These are phyloP conservation scores for Trichoderma harzianum DNA, from an alignment of 2,329 filamentous ascomycete genomes.

Conservation along the genomic window DNA sequence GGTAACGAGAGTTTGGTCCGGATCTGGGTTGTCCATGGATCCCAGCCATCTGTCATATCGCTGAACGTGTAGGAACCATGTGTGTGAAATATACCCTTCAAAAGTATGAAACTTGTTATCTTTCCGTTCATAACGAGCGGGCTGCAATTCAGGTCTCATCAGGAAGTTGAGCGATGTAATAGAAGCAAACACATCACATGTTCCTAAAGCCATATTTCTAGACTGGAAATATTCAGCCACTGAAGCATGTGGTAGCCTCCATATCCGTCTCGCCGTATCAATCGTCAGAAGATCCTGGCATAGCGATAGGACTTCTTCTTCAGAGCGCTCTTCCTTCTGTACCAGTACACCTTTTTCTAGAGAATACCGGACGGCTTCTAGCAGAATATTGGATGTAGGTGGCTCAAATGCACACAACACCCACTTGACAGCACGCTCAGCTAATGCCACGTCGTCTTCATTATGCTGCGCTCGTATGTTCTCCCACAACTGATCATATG, in stretches of 20 bases:
- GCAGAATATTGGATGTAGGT: neutral
- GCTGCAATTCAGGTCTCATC: neutral
- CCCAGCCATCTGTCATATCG: slow-evolving; percentile 3
- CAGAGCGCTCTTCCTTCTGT: neutral
- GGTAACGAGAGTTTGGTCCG: neutral
- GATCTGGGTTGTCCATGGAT: neutral
- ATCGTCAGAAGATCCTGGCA: slow-evolving; percentile 14
- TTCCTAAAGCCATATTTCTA: neutral
- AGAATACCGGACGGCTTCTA: neutral
- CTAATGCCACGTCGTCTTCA: neutral
- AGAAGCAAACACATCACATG: neutral
- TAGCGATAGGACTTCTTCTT: neutral
- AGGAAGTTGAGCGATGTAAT: neutral
- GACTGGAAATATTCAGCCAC: slow-evolving; percentile 18
- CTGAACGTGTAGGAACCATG: neutral
- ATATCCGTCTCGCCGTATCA: neutral
- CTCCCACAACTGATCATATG: slow-evolving; percentile 20
- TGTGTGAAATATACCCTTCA: neutral
- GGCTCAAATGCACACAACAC: neutral
- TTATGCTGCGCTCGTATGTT: neutral
- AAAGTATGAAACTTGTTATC: accelerated
- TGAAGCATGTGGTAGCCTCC: slow-evolving; percentile 13
- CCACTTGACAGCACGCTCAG: slow-evolving; percentile 5
- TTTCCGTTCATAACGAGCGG: too few species aligned
- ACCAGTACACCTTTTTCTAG: neutral